Conservation (phyloP, 345 rosid genomes). For the Linum tenue region DNA sequence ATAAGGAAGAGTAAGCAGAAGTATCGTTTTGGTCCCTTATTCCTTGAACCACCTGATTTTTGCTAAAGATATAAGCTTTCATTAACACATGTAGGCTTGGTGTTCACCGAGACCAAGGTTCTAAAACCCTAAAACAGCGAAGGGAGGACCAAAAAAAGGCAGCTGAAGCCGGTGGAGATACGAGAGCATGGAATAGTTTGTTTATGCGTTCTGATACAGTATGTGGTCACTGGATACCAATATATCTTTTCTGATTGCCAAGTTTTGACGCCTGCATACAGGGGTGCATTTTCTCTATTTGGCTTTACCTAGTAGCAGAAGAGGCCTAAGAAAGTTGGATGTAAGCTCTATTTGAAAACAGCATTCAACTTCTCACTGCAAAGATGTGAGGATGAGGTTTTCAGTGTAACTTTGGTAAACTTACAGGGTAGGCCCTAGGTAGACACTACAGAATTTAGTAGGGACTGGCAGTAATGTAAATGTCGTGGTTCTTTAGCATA, state of each 20-base stretch:
- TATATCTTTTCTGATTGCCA: background rate
- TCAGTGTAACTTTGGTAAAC: no score
- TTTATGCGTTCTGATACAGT: constrained; percentile 92
- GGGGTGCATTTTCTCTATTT: no score
- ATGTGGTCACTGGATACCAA: constrained; percentile 17
- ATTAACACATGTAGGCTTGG: constrained; percentile 22
- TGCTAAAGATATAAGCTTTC: no score
- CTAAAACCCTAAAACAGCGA: constrained; percentile 65
- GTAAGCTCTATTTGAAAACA: no score
- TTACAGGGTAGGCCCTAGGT: no score
- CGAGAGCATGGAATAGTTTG: constrained; percentile 88
- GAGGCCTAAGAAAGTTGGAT: no score
- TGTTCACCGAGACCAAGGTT: constrained; percentile 22
- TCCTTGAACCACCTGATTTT: background rate
- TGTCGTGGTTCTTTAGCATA: no score
- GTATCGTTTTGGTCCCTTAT: constrained; percentile 3
- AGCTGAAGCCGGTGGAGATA: constrained; percentile 81
- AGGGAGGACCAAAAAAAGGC: constrained; percentile 79
- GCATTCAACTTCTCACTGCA: no score
- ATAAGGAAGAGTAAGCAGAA: constrained; percentile 47
- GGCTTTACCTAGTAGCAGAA: no score
- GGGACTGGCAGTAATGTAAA: no score
- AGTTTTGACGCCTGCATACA: background rate
- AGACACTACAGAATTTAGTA: no score
- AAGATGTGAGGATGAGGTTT: no score